Percentiles rank a stretch among this genome's conserved stretches.
phyloP scores from a whole-genome alignment of 768 basidiomycete genomes.

The Fomitopsis pulvina region DNA sequence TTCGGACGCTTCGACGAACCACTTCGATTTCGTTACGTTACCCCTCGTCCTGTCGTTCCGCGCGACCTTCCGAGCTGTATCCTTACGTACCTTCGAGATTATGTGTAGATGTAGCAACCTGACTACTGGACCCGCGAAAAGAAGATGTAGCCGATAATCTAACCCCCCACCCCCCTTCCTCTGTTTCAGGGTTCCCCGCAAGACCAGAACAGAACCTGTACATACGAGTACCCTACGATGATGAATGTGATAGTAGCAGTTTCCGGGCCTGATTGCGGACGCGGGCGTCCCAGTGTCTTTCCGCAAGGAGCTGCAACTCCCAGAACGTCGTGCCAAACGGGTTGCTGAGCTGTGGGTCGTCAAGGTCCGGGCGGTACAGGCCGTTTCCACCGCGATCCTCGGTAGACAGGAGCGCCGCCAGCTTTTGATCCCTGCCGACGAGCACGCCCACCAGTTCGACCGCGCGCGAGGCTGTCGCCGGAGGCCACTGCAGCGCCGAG shows the following conservation, averaged over 20 bases:
- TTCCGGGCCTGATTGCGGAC: conserved; percentile 63
- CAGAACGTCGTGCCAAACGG: conserved; percentile 83
- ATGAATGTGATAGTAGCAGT: conserved; percentile 44
- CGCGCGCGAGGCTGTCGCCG: conserved; percentile 53
- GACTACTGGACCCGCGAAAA: background rate
- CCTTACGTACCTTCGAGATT: background rate
- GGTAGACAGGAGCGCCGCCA: conserved; percentile 80
- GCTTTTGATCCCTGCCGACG: conserved; percentile 68
- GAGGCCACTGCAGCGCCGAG: conserved; percentile 77
- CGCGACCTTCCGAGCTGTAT: background rate
- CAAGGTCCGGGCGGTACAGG: conserved; percentile 75
- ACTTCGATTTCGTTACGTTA: background rate
- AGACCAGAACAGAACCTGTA: background rate
- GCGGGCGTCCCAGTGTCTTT: conserved; percentile 55
- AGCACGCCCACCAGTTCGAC: conserved; percentile 70
- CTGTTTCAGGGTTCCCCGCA: background rate
- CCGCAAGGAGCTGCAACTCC: conserved; percentile 66
- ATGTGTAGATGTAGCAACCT: background rate
- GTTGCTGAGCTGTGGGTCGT: conserved; percentile 81
- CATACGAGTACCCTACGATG: conserved; percentile 16
- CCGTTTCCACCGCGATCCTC: conserved; percentile 85
- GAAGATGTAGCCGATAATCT: conserved; percentile 7
- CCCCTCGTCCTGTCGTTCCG: background rate
- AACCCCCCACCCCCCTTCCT: background rate
- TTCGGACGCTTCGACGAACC: background rate